Percentiles rank a stretch among this genome's conserved stretches.
phyloP scores from a whole-genome alignment of 2,329 filamentous ascomycete species.

The Cadophora malorum region DNA sequence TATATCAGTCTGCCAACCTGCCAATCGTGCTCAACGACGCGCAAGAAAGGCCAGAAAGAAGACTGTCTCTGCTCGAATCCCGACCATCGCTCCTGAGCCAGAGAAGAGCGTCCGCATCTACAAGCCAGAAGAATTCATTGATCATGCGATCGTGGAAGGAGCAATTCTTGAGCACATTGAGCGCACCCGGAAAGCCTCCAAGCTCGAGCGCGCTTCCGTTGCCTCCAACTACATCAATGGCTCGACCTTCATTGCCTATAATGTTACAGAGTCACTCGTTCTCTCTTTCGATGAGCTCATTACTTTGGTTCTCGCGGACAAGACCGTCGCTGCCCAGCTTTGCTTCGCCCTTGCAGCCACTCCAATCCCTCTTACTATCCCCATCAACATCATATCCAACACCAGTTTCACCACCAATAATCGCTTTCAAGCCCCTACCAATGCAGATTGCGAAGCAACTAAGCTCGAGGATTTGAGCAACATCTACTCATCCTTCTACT shows the following conservation, averaged over 20 bases:
- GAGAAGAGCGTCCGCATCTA: not conserved
- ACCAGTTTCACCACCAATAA: not conserved
- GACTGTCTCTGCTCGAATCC: not conserved
- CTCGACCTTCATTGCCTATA: not conserved
- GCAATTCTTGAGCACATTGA: not conserved
- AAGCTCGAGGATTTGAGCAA: not conserved
- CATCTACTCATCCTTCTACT: not conserved
- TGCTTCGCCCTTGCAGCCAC: not conserved
- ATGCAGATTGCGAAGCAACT: not conserved
- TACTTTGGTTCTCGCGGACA: slow-evolving; percentile 6
- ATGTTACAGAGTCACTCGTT: not conserved
- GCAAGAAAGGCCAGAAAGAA: not conserved
- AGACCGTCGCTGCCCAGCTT: slow-evolving; percentile 4
- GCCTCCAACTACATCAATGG: not conserved
- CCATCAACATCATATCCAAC: slow-evolving; percentile 3
- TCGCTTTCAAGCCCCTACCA: slow-evolving; percentile 2
- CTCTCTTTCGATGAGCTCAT: slow-evolving; percentile 2
- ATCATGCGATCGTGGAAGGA: not conserved
- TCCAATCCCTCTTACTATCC: slow-evolving; percentile 2
- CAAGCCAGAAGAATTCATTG: not conserved
- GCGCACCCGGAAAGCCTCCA: not conserved
- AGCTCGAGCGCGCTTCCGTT: not conserved
- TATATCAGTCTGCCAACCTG: not conserved
- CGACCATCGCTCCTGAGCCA: not conserved
- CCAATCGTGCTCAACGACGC: not conserved